Base-by-base conservation (phyloP, 768 basidiomycete genomes). In the Piloderma croceum region DNA sequence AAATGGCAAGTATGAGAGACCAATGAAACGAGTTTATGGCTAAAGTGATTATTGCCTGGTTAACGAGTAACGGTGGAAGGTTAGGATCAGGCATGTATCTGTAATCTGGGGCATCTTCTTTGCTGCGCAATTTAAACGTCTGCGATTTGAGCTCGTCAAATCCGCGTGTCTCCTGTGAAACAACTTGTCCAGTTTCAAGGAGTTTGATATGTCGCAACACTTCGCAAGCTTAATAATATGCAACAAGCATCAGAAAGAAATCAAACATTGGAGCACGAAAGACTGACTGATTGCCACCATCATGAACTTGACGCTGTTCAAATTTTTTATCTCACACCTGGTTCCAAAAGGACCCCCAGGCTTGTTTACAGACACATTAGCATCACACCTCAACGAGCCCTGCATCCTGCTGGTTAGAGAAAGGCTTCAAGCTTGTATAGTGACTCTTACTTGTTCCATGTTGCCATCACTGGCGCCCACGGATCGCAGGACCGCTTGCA, bases 51-150 rank as follows among this genome's bases (percentile, higher is more conserved):
- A n/a, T n/a, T n/a, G n/a, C n/a, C n/a, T n/a, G n/a, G 42, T 71
- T 71, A 6, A 87, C 53, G 23, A 77, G 54, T 5, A 97, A 64
- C 1, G 81, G 75, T 1, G 91, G 90, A 1, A 98, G 64, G 58
- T 98, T 97, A 0, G 90, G 82, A 58, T 99, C 96, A 0, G 96
- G 96, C 90, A 99, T 94, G 64, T 97, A 98, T 13, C 88, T 77
- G 59, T 98, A 99, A 59, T 99, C 96, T 1, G 88, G 90, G 0
- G 91, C 84, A 50, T 92, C 87, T 52, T 96, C 96, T 62, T 99
- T 98, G 34, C 78, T 81, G 31, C 96, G 73, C 31, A 98, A 62
- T 23, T 69, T 74, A 62, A 79, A 92, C 1, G 96, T 98, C 56
- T 85, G 75, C 23, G 82, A 82, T 3, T 71, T 78, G 43, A 80